Base-by-base conservation (phyloP, 1,284 basidiomycete genomes). In the Rhodotorula sp. region DNA sequence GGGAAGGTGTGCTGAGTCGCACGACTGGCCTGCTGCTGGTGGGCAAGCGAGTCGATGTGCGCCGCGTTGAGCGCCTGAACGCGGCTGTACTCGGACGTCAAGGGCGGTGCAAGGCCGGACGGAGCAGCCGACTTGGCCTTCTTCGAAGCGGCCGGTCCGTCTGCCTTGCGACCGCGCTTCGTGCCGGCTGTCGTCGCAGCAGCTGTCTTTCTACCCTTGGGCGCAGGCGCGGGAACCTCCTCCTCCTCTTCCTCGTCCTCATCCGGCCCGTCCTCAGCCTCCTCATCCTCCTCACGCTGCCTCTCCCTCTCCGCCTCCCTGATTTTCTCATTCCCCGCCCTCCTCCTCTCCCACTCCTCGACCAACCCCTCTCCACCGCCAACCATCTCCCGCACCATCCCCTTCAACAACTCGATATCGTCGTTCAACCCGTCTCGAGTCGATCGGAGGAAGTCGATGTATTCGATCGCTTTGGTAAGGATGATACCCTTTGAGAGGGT, bases 401-500 rank as follows among this genome's bases (percentile, higher is more conserved):
- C 17, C 63, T 77, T 76, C 53, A 77, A 57, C 20, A 74, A 55
- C 51, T 75, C 68, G 46, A 77, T 54, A 57, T 77, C 76, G 53
- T 75, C 75, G 30, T 59, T 61, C 47, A 68, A 64, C 19, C 71
- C 72, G 17, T 59, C 51, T 5, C 76, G 68, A 17, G 64, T 56
- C 48, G 62, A 68, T 7, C 70, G 69, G 6, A 77, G 64, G 59
- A 64, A 76, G 27, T 70, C 62, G 59, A 77, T 74, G 69, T 77
- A 77, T 59, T 77, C 76, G 62, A 72, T 70, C 47, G 69, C 69
- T 55, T 77, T 77, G 59, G 60, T 70, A 34, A 77, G 71, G 52
- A 77, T 75, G 10, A 70, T 73, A 30, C 75, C 74, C 51, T 77
- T 77, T 29, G 66, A 70, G 20, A 77, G 66, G 24, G 71, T 77